phyloP scores from a whole-genome alignment of 2,329 filamentous ascomycete genomes.

The Xylaria polymorpha region DNA sequence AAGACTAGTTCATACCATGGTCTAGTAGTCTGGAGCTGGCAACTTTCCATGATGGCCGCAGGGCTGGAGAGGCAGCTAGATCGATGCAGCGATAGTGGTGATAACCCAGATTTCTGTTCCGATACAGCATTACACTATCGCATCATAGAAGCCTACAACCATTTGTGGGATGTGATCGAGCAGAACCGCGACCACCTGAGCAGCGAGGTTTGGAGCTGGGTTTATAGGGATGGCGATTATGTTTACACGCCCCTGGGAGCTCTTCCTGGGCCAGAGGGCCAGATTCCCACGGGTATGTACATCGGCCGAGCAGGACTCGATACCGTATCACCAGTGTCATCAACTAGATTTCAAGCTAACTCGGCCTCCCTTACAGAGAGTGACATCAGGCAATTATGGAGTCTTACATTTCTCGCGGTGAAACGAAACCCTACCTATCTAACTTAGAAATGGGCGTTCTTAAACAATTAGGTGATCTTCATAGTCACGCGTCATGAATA shows the following conservation, averaged over 20 bases:
- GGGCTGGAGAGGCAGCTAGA: slow-evolving; percentile 68
- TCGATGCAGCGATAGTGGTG: slow-evolving; percentile 57
- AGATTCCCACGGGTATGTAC: slow-evolving; percentile 50
- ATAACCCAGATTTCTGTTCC: slow-evolving; percentile 62
- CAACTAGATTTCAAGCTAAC: slow-evolving; percentile 26
- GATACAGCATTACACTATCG: slow-evolving; percentile 57
- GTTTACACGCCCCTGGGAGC: slow-evolving; percentile 62
- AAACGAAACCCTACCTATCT: slow-evolving; percentile 51
- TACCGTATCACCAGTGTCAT: neutral
- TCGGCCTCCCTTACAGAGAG: slow-evolving; percentile 53
- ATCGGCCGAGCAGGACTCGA: neutral
- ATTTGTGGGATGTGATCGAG: slow-evolving; percentile 71
- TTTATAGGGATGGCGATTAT: slow-evolving; percentile 61
- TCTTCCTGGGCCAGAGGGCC: slow-evolving; percentile 60
- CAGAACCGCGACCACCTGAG: slow-evolving; percentile 63
- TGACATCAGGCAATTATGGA: slow-evolving; percentile 68
- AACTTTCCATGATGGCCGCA: slow-evolving; percentile 71
- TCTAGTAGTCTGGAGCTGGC: slow-evolving; percentile 74
- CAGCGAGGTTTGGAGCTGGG: slow-evolving; percentile 73
- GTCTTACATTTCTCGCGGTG: slow-evolving; percentile 68
- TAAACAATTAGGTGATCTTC: neutral
- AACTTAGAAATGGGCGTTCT: neutral
- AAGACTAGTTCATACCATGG: slow-evolving; percentile 71
- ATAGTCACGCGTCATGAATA: neutral
- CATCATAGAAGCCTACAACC: slow-evolving; percentile 65